Percentiles rank a stretch among this genome's conserved stretches.
Conservation (phyloP, 208 protist species). For the Lotmaria passim region DNA sequence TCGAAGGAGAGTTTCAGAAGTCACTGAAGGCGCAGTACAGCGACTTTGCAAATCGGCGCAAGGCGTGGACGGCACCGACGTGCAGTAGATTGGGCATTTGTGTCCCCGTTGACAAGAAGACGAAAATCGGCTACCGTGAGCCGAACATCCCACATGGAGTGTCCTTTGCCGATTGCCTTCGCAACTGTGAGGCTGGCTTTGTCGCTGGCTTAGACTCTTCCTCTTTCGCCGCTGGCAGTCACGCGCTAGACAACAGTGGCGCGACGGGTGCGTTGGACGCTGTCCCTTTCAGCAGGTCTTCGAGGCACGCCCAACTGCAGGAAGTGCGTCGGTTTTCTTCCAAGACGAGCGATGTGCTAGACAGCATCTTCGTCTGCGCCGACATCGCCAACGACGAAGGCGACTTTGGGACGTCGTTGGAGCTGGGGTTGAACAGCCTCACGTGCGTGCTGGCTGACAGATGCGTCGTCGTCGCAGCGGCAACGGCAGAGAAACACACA, state of each 20-base stretch:
- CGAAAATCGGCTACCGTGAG: constrained; percentile 52
- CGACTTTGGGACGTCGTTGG: constrained; percentile 51
- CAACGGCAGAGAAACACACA: too few relatives aligned
- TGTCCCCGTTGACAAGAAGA: constrained; percentile 42
- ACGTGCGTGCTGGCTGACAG: constrained; percentile 11
- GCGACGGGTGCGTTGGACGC: neutral
- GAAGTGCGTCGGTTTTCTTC: constrained; percentile 13
- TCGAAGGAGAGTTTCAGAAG: neutral
- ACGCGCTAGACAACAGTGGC: neutral
- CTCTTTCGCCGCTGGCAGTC: neutral
- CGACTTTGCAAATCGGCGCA: neutral
- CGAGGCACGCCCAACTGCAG: neutral
- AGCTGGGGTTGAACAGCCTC: constrained; percentile 46
- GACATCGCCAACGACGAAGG: constrained; percentile 69
- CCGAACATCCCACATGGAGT: constrained; percentile 15
- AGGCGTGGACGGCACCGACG: constrained; percentile 17
- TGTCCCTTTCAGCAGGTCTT: neutral
- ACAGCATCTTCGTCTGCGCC: constrained; percentile 41
- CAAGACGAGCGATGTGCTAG: constrained; percentile 23
- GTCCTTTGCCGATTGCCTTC: constrained; percentile 16
- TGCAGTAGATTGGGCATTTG: constrained; percentile 36
- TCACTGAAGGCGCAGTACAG: neutral
- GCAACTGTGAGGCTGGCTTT: constrained; percentile 28
- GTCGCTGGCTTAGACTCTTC: neutral
- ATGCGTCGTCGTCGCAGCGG: too few relatives aligned